Evolutionary conservation across 805 yeast genomes (phyloP).

Genomic region (Wickerhamomyces strasburgensis): DNA sequence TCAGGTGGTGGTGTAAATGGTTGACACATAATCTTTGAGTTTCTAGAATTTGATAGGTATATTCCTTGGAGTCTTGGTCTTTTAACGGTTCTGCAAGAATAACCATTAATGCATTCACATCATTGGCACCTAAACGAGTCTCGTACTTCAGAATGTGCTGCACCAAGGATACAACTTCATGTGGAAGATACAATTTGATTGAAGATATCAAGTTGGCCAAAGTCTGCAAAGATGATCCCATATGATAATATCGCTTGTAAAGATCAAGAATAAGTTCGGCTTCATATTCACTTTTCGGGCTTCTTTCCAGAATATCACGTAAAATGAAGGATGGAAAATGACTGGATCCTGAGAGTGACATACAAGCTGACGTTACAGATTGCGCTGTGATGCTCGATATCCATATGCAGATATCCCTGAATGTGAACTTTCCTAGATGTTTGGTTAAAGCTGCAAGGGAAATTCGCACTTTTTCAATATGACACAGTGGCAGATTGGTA

Average conservation of each 20-base stretch:
- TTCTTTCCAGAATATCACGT: constrained; percentile 34
- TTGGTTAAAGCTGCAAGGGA: constrained; percentile 6
- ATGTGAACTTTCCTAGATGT: constrained; percentile 3
- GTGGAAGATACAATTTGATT: constrained; percentile 12
- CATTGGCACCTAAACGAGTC: constrained; percentile 1
- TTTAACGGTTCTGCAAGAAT: constrained; percentile 5
- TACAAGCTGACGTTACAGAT: constrained; percentile 31
- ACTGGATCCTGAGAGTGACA: constrained; percentile 25
- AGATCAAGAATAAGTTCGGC: constrained; percentile 9
- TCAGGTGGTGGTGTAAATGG: no score
- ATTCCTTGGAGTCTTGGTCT: constrained; percentile 8
- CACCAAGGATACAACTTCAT: constrained; percentile 4
- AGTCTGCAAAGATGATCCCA: not conserved
- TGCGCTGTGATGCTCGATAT: constrained; percentile 28
- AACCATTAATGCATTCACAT: constrained; percentile 11
- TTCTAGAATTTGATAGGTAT: constrained; percentile 4
- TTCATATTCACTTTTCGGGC: constrained; percentile 21
- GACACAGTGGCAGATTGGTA: no score
- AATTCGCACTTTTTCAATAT: constrained; percentile 1
- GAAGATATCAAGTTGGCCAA: constrained; percentile 10
- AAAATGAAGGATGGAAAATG: constrained; percentile 36
- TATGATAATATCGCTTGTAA: not conserved
- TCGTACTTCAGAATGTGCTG: constrained; percentile 3
- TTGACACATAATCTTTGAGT: constrained; percentile 10
- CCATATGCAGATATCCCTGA: constrained; percentile 12